Evolutionary conservation across 2,329 filamentous ascomycete species (phyloP), one percentile per base, ranked within the genome.

Genomic region (Paraphoma sp.): DNA sequence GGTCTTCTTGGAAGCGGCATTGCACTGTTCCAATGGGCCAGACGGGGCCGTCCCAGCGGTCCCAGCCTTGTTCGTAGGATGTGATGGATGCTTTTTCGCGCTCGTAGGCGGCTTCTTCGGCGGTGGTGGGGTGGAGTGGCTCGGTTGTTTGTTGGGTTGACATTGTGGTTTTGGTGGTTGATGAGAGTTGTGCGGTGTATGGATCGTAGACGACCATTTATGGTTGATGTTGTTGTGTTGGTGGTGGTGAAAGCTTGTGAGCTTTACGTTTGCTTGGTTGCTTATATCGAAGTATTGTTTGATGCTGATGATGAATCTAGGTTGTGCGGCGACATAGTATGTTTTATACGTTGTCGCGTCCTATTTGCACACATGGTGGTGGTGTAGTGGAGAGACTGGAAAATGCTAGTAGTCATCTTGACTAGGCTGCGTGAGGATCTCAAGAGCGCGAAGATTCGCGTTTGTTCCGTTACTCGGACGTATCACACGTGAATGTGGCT

Each of bases 21-120:
- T 36, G 33, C 10, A 36, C 33, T 36, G 33, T 36, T 10, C 33
- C 33, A 10, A 36, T 14, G 33, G 33, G 33, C 33, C 33, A 36
- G 33, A 36, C 14, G 33, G 33, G 33, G 9, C 33, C 33, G 33
- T 36, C 33, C 33, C 33, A 36, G 33, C 33, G 33, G 14, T 36
- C 33, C 33, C 33, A 36, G 33, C 33, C 33, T 36, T 36, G 33
- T 36, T 70, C 67, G 54, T 70, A 72, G n/a, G 64, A 64, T 5
- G 51, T 60, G 6, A 71, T 64, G 7, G 63, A 45, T 1, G 63
- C 56, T 46, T 67, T 67, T 47, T 70, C 66, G 29, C 52, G 58
- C 63, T 70, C 65, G 40, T 65, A 68, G 44, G 60, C 56, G 45
- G 63, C 56, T 33, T 67, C 59, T 40, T 58, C 62, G 10, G 60